Conservation (phyloP, 352 stramenopile genomes). For the Pythium myriotylum region DNA sequence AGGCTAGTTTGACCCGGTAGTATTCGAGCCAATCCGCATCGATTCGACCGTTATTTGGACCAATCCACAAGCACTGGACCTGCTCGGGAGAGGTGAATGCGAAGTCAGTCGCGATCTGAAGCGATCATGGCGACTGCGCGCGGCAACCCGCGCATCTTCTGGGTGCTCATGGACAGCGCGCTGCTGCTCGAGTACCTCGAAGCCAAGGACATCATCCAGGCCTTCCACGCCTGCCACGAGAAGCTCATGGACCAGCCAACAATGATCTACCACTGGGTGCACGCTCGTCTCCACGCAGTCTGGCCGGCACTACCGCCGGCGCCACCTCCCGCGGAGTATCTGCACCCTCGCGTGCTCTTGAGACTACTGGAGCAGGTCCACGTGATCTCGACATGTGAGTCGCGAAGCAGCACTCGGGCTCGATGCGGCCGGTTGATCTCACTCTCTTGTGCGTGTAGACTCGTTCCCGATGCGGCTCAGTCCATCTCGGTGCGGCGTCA, state of each 20-base stretch:
- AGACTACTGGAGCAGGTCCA: constrained; percentile 53
- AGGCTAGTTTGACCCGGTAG: neutral
- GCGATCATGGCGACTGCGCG: constrained; percentile 4
- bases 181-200: constrained; percentile 64
- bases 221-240: constrained; percentile 30
- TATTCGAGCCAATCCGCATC: neutral
- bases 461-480: constrained; percentile 57
- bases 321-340: constrained; percentile 26
- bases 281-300: constrained; percentile 9
- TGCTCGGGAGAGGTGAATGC: constrained; percentile 7
- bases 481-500: constrained; percentile 34
- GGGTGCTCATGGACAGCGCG: constrained; percentile 39
- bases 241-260: constrained; percentile 29
- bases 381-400: constrained; percentile 53
- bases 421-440: no score
- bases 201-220: constrained; percentile 22
- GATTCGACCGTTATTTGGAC: neutral
- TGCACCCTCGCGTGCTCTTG: constrained; percentile 44
- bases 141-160: constrained; percentile 25
- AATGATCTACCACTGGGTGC: constrained; percentile 28
- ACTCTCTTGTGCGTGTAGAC: constrained; percentile 26
- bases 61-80: constrained; percentile 3
- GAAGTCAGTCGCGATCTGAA: neutral
- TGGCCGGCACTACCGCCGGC: constrained; percentile 33
- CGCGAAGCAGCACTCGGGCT: no score